Conservation (phyloP, 2,329 filamentous ascomycete species). For the Fusarium secorum region DNA sequence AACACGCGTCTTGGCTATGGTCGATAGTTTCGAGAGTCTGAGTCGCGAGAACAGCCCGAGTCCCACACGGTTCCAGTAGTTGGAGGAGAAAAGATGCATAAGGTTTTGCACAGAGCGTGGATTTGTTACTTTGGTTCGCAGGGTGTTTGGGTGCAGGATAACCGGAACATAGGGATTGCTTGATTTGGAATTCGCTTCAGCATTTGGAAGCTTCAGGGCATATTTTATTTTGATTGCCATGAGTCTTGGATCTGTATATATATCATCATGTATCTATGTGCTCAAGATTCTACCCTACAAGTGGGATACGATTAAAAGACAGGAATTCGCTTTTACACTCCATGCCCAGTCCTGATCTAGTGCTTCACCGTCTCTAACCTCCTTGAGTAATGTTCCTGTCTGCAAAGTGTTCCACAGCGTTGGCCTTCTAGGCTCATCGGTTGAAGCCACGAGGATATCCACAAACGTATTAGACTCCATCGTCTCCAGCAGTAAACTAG, state of each 20-base stretch:
- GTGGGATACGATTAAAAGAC: not conserved
- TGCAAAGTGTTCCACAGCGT: not conserved
- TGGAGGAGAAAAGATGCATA: not conserved
- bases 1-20: constrained; percentile 62
- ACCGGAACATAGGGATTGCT: constrained; percentile 6
- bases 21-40: constrained; percentile 61
- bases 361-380: not conserved
- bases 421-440: not conserved
- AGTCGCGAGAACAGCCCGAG: constrained; percentile 57
- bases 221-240: constrained; percentile 4
- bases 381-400: not conserved
- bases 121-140: constrained; percentile 17
- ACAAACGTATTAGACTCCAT: not conserved
- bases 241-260: constrained; percentile 21
- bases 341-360: not conserved
- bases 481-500: not conserved
- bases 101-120: not conserved
- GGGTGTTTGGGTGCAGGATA: constrained; percentile 31
- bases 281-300: constrained; percentile 5
- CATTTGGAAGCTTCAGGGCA: constrained; percentile 15
- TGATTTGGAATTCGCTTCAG: not conserved
- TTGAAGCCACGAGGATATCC: not conserved
- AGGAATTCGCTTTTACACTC: not conserved
- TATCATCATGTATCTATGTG: constrained; percentile 15
- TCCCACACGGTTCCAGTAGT: constrained; percentile 39